A percentile compares a stretch with the other conserved stretches of the same genome.
phyloP scores from a whole-genome alignment of 306 rosid species.

The Ochetophila trinervis region DNA sequence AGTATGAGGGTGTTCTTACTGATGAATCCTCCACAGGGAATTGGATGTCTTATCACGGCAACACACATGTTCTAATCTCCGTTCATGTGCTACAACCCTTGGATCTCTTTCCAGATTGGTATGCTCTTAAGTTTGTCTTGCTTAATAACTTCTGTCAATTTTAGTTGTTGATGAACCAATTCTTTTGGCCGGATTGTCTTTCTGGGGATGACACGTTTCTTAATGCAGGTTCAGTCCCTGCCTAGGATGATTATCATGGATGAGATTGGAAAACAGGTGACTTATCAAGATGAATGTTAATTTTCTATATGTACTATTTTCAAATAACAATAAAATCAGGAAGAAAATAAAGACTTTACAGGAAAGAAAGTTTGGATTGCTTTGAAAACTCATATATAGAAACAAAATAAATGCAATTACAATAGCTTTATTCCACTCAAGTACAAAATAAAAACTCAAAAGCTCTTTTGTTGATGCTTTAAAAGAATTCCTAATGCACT shows the following conservation, averaged over 20 bases:
- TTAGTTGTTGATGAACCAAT: not conserved
- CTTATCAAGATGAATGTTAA: not conserved
- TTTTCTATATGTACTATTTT: not conserved
- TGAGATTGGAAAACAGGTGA: conserved; percentile 96
- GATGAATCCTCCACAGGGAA: conserved; percentile 58
- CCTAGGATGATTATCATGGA: conserved; percentile 98
- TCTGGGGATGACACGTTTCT: conserved; percentile 21
- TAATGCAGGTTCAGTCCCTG: conserved; percentile 81
- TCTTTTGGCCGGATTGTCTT: conserved; percentile 1
- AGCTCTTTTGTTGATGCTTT: too few species aligned
- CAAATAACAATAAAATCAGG: not conserved
- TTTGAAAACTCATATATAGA: too few species aligned
- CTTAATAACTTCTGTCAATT: conserved; percentile 4
- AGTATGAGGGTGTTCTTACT: conserved; percentile 22
- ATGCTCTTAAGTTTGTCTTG: conserved; percentile 21
- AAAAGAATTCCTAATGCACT: too few species aligned
- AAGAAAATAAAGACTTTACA: too few species aligned
- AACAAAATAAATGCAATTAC: too few species aligned
- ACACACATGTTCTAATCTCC: conserved; percentile 86
- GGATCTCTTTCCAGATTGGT: conserved; percentile 98
- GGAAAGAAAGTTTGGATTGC: too few species aligned
- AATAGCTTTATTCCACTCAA: too few species aligned
- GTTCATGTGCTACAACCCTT: conserved; percentile 85
- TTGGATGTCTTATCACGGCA: conserved; percentile 78
- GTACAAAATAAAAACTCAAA: too few species aligned